phyloP scores from a whole-genome alignment of 805 yeast genomes.

The Torulaspora franciscae region DNA sequence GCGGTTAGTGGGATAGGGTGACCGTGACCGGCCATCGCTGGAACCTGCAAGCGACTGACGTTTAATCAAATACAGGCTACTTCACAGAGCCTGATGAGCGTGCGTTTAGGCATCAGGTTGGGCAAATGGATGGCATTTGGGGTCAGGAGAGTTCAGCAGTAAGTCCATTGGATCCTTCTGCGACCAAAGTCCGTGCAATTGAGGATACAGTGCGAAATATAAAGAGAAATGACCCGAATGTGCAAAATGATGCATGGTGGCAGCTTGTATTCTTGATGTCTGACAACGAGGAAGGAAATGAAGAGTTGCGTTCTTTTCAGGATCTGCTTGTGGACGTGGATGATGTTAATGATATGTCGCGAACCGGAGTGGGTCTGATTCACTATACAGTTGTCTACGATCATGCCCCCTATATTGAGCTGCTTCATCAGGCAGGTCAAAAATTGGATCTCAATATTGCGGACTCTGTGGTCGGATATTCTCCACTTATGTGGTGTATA shows the following conservation, averaged over 20 bases:
- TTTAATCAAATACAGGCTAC: too few relatives aligned
- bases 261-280: conserved; percentile 23
- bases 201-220: conserved; percentile 11
- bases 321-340: conserved; percentile 13
- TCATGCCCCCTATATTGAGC: conserved; percentile 45
- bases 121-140: conserved; percentile 19
- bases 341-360: conserved; percentile 22
- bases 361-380: conserved; percentile 44
- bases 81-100: not conserved
- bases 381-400: conserved; percentile 55
- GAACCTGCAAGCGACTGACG: not conserved
- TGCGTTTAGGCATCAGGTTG: not conserved
- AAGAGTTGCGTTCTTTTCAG: conserved; percentile 22
- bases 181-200: conserved; percentile 9
- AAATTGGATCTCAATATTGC: conserved; percentile 45
- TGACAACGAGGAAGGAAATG: conserved; percentile 21
- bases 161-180: conserved; percentile 5
- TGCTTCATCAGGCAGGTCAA: conserved; percentile 37
- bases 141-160: conserved; percentile 8
- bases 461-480: conserved; percentile 50
- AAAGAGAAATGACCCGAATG: conserved; percentile 1
- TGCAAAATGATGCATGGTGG: conserved; percentile 20
- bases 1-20: conserved; percentile 1
- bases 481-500: conserved; percentile 87
- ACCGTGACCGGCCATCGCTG: not conserved